Evolutionary conservation across 768 basidiomycete genomes (phyloP), one percentile per base, ranked within the genome.

Genomic region (Mycena indigotica): DNA sequence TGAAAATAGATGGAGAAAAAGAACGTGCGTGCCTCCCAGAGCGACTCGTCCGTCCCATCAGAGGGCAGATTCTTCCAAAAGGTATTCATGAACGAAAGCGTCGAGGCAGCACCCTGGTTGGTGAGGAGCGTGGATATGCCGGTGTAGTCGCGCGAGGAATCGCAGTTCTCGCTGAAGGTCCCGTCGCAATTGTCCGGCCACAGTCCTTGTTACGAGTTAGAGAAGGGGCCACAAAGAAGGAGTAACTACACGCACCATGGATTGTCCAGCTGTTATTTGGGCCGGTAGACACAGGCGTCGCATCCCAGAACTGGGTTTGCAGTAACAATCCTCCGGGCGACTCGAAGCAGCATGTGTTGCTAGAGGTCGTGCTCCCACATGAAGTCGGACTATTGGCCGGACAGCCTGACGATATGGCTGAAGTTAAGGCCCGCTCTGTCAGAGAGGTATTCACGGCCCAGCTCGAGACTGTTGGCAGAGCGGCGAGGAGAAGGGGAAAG

Each of bases 291-390:
- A 25, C 46, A 0, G 79, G 74, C 19, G 75, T 53, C 0, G 78
- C 80, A 58, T 84, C 80, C 81, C 83, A 85, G 67, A 84, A 81
- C 76, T 81, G 65, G n/a, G 81, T 80, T 60, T 80, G 78, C 44
- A 82, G 63, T 17, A 84, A 55, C 51, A 79, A 65, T 17, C 83
- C 78, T 50, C 78, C 73, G 13, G 80, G 80, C 30, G 69, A 62
- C 66, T 81, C 81, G 50, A 77, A 81, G 66, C 82, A 83, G 64
- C 82, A 83, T 24, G 66, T 66, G n/a, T 55, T 38, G n/a, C 25
- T 26, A 5, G 53, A 25, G 35, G 63, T 45, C 5, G 52, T 58
- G 38, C 50, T 55, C 16, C 38, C 44, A 38, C 63, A 64, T 6
- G 63, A 64, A 5, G 35, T 17, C 5, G 54, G 23, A 13, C 60